A percentile compares a stretch with the other conserved stretches of the same genome.
These are phyloP conservation scores for Populus hybrid DNA, from an alignment of 441 rosid genomes.

Conservation along the genomic window DNA sequence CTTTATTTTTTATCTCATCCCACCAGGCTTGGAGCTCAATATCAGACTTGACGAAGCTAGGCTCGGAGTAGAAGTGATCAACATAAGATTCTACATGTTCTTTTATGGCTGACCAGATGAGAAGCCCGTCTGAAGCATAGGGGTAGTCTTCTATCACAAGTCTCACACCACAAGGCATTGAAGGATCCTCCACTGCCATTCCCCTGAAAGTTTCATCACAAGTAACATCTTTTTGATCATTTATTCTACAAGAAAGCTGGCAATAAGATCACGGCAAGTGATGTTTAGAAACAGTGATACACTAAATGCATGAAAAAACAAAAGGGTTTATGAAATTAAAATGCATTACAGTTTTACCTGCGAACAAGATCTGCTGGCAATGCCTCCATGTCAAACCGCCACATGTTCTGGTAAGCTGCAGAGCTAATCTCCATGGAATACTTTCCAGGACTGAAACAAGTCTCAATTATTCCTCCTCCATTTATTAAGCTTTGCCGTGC, in stretches of 20 bases:
- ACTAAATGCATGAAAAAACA: background rate
- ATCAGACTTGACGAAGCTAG: constrained; percentile 57
- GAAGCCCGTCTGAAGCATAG: constrained; percentile 88
- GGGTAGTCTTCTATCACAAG: constrained; percentile 91
- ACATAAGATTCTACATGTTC: constrained; percentile 76
- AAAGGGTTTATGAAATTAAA: background rate
- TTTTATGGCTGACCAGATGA: constrained; percentile 84
- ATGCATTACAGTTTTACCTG: constrained; percentile 39
- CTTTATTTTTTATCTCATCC: constrained; percentile 87
- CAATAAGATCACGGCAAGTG: background rate
- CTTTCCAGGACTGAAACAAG: constrained; percentile 78
- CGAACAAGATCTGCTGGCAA: constrained; percentile 91
- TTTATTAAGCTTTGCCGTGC: constrained; percentile 87
- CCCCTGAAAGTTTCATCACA: constrained; percentile 49
- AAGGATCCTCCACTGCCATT: constrained; percentile 86
- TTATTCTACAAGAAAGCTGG: background rate
- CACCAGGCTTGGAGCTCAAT: constrained; percentile 90
- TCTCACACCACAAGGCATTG: constrained; percentile 61
- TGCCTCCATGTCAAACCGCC: constrained; percentile 93
- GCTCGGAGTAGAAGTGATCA: constrained; percentile 61
- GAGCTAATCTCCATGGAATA: constrained; percentile 89
- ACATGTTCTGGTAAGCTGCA: constrained; percentile 69
- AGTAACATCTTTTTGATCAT: background rate
- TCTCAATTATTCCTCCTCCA: constrained; percentile 91
- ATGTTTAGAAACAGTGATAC: background rate